Evolutionary conservation across 2,329 filamentous ascomycete species (phyloP).

Genomic region (Paecilomyces formosus): DNA sequence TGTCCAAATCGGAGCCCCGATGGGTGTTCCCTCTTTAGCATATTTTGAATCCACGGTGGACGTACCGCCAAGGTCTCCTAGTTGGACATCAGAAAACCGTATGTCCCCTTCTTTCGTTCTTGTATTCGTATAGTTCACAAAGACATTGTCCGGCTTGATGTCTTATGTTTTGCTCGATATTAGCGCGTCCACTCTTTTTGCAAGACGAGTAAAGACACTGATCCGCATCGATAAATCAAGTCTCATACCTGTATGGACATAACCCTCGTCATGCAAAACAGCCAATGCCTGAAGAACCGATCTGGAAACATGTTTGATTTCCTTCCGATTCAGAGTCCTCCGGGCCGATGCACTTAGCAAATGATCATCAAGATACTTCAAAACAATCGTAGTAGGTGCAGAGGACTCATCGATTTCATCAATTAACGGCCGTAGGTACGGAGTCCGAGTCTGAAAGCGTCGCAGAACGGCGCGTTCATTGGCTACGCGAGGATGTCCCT

Average conservation of each 20-base stretch:
- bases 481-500: background rate
- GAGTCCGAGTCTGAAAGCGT: background rate
- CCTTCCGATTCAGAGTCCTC: background rate
- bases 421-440: conserved; percentile 1
- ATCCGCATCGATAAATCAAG: background rate
- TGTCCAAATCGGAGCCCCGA: conserved; percentile 11
- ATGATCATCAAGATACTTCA: conserved; percentile 1
- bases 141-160: conserved; percentile 13
- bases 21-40: conserved; percentile 8
- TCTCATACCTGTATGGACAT: background rate
- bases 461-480: conserved; percentile 2
- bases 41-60: conserved; percentile 6
- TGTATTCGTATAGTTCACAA: conserved; percentile 8
- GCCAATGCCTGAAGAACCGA: background rate
- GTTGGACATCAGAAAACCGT: conserved; percentile 13
- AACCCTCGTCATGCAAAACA: background rate
- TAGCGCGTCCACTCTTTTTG: background rate
- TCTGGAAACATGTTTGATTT: conserved; percentile 1
- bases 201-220: accelerated
- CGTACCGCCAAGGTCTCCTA: conserved; percentile 12
- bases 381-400: background rate
- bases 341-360: background rate
- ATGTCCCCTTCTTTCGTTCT: conserved; percentile 1
- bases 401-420: conserved; percentile 1
- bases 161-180: conserved; percentile 3